Evolutionary conservation across 2,329 filamentous ascomycete genomes (phyloP).

Genomic region (Aureobasidium musti): DNA sequence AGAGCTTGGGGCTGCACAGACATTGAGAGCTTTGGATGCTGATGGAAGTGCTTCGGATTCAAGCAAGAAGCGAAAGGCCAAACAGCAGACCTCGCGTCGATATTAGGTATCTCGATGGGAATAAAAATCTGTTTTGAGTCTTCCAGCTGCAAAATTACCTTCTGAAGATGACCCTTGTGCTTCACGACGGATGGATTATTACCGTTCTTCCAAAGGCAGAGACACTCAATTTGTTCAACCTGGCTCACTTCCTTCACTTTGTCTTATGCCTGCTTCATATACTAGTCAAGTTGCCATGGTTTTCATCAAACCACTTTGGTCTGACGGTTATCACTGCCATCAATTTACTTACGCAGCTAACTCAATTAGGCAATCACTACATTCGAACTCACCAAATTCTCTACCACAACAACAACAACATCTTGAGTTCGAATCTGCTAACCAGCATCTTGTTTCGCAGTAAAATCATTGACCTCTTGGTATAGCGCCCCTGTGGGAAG

Average conservation of each 20-base stretch:
- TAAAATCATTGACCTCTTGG: neutral
- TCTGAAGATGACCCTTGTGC: too few species aligned
- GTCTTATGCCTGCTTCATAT: neutral
- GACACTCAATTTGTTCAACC: neutral
- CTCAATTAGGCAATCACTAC: neutral
- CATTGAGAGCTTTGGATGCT: conserved; percentile 18
- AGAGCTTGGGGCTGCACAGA: conserved; percentile 20
- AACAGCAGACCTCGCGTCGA: conserved; percentile 1
- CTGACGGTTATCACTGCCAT: neutral
- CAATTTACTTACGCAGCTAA: neutral
- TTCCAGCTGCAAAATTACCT: too few species aligned
- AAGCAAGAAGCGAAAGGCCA: conserved; percentile 20
- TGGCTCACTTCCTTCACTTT: neutral
- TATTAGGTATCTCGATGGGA: conserved; percentile 21
- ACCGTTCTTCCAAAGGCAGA: neutral
- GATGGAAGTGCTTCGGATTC: neutral
- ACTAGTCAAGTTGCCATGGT: neutral
- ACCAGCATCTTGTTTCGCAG: conserved; percentile 4
- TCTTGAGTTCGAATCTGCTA: neutral
- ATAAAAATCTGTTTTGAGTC: neutral
- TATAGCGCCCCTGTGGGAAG: neutral
- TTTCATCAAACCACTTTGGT: neutral
- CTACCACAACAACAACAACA: neutral
- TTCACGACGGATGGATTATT: neutral
- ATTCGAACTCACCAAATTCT: neutral